phyloP scores from a whole-genome alignment of 495 filamentous ascomycete species.

The Hypoxylon fragiforme region DNA sequence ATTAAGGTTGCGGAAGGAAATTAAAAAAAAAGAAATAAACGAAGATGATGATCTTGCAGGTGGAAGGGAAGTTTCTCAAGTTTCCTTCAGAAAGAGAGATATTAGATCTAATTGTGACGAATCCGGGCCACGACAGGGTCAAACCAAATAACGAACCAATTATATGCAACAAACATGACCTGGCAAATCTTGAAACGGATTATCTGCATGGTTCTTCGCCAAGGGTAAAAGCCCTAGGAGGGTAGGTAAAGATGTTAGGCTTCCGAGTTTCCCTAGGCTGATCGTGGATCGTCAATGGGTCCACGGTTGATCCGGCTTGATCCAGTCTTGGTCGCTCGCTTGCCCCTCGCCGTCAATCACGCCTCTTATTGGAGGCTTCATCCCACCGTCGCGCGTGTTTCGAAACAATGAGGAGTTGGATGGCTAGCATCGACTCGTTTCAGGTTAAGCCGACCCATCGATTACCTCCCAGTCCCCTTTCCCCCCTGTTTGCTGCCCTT shows the following conservation, averaged over 20 bases:
- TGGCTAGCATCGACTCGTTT: conserved; percentile 40
- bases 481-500: no score
- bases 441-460: conserved; percentile 39
- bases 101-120: conserved; percentile 16
- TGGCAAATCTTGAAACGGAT: conserved; percentile 36
- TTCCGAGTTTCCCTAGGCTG: conserved; percentile 14
- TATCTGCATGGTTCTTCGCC: conserved; percentile 35
- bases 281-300: conserved; percentile 34
- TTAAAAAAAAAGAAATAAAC: no score
- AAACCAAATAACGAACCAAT: conserved; percentile 26
- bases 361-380: conserved; percentile 34
- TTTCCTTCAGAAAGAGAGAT: conserved; percentile 12
- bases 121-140: conserved; percentile 9
- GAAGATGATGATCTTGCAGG: background rate
- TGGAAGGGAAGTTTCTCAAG: background rate
- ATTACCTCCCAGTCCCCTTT: conserved; percentile 29
- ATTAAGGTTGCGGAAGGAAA: no score
- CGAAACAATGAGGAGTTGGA: conserved; percentile 40
- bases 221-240: conserved; percentile 26
- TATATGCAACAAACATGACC: conserved; percentile 8
- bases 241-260: no score
- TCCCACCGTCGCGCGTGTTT: conserved; percentile 42
- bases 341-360: conserved; percentile 17
- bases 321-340: conserved; percentile 24
- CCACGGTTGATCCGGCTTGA: conserved; percentile 31